phyloP scores from a whole-genome alignment of 2,329 filamentous ascomycete species.

The Trichophyton schoenleinii region DNA sequence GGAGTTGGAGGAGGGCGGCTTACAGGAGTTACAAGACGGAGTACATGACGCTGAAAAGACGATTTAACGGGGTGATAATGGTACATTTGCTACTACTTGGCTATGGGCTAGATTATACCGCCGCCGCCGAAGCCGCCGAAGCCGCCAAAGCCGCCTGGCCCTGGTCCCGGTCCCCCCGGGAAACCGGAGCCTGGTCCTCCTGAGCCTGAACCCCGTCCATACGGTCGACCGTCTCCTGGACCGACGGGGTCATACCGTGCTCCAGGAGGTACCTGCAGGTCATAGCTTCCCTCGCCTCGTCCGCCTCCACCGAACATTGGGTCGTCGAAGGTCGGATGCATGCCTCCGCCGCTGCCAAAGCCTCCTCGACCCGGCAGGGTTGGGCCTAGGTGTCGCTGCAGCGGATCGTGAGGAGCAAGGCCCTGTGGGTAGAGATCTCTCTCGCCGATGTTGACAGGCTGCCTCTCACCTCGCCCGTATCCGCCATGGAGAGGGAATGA shows the following conservation, averaged over 20 bases:
- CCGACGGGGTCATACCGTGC: conserved; percentile 84
- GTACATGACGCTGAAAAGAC: no score
- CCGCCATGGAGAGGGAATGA: conserved; percentile 17
- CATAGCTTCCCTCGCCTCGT: conserved; percentile 40
- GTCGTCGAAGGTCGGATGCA: conserved; percentile 94
- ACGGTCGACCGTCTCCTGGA: conserved; percentile 48
- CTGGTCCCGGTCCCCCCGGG: conserved; percentile 32
- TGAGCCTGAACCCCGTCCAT: conserved; percentile 28
- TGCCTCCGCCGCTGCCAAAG: conserved; percentile 54
- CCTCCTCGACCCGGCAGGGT: conserved; percentile 41
- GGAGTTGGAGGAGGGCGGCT: no score
- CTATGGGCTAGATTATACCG: conserved; percentile 22
- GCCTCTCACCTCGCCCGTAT: conserved; percentile 32
- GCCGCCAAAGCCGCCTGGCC: conserved; percentile 38
- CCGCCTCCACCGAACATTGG: conserved; percentile 58
- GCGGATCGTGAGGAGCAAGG: conserved; percentile 71
- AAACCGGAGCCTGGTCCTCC: conserved; percentile 27
- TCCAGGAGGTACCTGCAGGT: conserved; percentile 69
- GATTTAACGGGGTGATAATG: no score
- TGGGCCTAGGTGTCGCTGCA: conserved; percentile 54
- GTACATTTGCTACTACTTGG: no score
- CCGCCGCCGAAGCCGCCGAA: conserved; percentile 24
- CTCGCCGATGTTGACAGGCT: conserved; percentile 62
- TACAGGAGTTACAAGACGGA: no score
- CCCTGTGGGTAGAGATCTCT: conserved; percentile 80